Evolutionary conservation across 2,329 filamentous ascomycete species (phyloP), one percentile per base, ranked within the genome.

Genomic region (Emmonsia crescens): DNA sequence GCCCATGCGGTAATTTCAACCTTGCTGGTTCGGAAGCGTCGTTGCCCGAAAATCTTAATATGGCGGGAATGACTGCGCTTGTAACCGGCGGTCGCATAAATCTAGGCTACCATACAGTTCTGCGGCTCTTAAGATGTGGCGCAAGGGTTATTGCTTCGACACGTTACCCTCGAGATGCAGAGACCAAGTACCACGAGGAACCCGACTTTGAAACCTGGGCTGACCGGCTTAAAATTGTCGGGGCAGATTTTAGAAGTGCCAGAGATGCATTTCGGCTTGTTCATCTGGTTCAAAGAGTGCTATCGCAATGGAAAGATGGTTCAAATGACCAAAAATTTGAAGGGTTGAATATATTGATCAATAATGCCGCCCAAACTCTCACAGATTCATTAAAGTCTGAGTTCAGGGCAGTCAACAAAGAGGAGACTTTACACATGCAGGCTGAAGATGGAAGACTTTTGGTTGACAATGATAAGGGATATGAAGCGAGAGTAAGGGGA

Each of bases 331-430:
- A 54, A n/a, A n/a, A 44, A 44, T 51, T 60, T 10, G 56, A 57
- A 33, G 55, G 21, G 40, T 64, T 76, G 10, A 67, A 75, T 62
- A 68, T 76, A 6, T 58, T 76, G 52, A 69, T 76, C 64, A 76
- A 75, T 56, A 76, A 76, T 57, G 75, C 75, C 1, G 74, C 75
- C 3, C 74, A 76, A 63, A 76, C 73, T 0, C 62, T 75, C 46
- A 75, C 73, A 0, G 75, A 76, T 51, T 69, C 71, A 8, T 49
- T 73, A 10, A 61, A 64, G 42, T 70, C 67, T 36, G 73, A 75
- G 54, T 46, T 66, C n/a, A 64, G 33, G 24, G 71, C 71, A 0
- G 67, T 75, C 10, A 55, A 63, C 16, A 62, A 66, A n/a, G 71
- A 72, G 49, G 61, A 62, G 21, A 29, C 62, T 12, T 44, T 71